Evolutionary conservation across 352 stramenopile genomes (phyloP), one percentile per base, ranked within the genome.

Genomic region (Pythium pectinolyticum): DNA sequence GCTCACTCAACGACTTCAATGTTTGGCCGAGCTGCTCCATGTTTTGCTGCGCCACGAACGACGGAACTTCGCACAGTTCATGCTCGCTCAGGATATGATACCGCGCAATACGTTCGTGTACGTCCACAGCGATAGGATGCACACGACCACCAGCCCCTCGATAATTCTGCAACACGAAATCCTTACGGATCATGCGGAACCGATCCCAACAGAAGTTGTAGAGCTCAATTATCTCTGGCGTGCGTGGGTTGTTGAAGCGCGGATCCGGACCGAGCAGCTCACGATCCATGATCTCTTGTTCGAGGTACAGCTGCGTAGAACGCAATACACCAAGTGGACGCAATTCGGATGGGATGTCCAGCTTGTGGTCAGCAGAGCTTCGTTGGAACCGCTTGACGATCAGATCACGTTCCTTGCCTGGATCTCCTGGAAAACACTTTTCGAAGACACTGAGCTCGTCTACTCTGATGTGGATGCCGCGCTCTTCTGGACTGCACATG

Each of bases 121-220:
- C 94, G 40, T 97, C 86, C 20, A 98, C 78, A 17, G 81, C 94
- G 28, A 96, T 93, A 9, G 90, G 91, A 60, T 98, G 90, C 22
- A 95, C 95, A 46, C 91, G 88, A 19, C 96, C 96, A 17, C 94
- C 94, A 34, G 82, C 85, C 28, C 88, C 96, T 41, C 95, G 93
- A 61, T 98, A 99, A 72, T 99, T 99, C 64, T 98, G 95, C 12
- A 99, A 73, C 25, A 97, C 94, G 50, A 98, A 98, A 62, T 99
- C 96, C 61, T 98, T 98, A 39, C 94, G 89, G 64, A 98, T 94
- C 94, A 98, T 98, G 34, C 94, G 85, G 51, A 90, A 98, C 10
- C 96, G 81, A 74, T 99, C 92, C 94, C 94, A 99, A 55, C 97
- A 97, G 51, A 99, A 98, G 54, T 98, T 96, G 81, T 99, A 98